These are phyloP conservation scores for Podila horticola DNA, from an alignment of 192 early-diverging fungal genomes.

Conservation along the genomic window DNA sequence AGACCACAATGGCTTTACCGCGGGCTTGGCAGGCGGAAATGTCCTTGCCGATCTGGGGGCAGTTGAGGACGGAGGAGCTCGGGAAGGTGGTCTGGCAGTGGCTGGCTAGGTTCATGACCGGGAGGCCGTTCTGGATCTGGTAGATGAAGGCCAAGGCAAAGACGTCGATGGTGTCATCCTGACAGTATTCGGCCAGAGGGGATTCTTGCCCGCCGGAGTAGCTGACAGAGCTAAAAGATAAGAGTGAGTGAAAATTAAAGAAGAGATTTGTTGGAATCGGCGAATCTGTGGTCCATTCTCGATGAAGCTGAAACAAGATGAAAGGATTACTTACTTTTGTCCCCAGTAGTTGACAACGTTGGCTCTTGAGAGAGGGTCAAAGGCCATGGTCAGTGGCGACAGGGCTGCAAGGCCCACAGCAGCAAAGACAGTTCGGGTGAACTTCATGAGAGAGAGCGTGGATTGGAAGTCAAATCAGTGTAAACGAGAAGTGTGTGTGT, in stretches of 20 bases:
- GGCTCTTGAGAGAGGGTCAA: conserved; percentile 15
- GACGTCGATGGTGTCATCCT: conserved; percentile 65
- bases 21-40: conserved; percentile 73
- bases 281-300: not conserved
- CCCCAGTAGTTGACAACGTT: conserved; percentile 50
- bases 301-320: not conserved
- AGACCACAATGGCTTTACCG: conserved; percentile 70
- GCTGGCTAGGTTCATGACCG: conserved; percentile 67
- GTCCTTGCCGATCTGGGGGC: conserved; percentile 64
- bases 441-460: not conserved
- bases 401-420: not conserved
- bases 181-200: conserved; percentile 61
- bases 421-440: not conserved
- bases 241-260: not conserved
- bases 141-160: conserved; percentile 70
- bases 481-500: not conserved
- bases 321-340: conserved; percentile 22
- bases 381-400: not conserved
- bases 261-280: not conserved
- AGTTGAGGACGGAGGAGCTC: conserved; percentile 63
- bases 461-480: not conserved
- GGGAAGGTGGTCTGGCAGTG: conserved; percentile 63
- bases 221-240: conserved; percentile 11
- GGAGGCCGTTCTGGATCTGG: conserved; percentile 58
- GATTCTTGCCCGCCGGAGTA: conserved; percentile 12